phyloP scores from a whole-genome alignment of 345 rosid genomes.

The Euphorbia tirucalli region DNA sequence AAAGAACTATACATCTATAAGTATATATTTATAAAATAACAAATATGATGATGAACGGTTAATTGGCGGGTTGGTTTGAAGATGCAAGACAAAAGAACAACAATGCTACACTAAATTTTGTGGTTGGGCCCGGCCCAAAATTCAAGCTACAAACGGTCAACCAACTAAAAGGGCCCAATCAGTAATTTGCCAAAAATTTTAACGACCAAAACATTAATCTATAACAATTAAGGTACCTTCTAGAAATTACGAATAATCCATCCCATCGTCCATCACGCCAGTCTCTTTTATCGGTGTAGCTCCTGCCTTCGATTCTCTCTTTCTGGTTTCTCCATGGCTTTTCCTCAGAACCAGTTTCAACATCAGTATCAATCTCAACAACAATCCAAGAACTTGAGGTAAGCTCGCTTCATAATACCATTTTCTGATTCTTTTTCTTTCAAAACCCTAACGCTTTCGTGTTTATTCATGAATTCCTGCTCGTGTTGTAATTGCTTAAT shows the following conservation, averaged over 20 bases:
- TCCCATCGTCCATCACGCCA: constrained; percentile 25
- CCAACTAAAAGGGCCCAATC: not conserved
- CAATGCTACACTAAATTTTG: no score
- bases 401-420: not conserved
- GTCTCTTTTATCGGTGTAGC: not conserved
- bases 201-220: not conserved
- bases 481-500: not conserved
- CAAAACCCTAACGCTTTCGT: constrained; percentile 25
- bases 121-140: not conserved
- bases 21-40: no score
- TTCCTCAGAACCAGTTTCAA: constrained; percentile 54
- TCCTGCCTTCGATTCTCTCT: constrained; percentile 18
- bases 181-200: not conserved
- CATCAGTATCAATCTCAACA: constrained; percentile 39
- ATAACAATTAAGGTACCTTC: not conserved
- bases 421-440: not conserved
- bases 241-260: constrained; percentile 23
- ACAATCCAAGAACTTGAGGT: constrained; percentile 58
- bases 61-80: no score
- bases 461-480: not conserved
- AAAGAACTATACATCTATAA: no score
- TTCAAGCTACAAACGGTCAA: not conserved
- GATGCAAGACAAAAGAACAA: not conserved
- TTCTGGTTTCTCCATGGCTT: constrained; percentile 41
- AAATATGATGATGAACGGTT: no score